phyloP scores from a whole-genome alignment of 2,329 filamentous ascomycete species.

The Aureobasidium mangrovei region DNA sequence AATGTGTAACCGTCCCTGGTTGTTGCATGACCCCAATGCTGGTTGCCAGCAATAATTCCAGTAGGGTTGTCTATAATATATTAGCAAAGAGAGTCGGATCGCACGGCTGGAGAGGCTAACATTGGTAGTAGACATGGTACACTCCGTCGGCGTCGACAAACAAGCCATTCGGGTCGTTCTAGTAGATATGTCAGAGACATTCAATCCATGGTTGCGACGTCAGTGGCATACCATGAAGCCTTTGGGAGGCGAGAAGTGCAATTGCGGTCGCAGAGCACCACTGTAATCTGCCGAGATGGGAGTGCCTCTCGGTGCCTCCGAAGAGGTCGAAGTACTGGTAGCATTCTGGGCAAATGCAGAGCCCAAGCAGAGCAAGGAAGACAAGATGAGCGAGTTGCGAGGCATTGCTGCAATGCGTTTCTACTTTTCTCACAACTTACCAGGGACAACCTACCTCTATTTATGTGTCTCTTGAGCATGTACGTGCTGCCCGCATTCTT shows the following conservation, averaged over 20 bases:
- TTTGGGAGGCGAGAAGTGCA: slow-evolving; percentile 18
- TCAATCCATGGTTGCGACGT: background rate
- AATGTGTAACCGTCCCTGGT: slow-evolving; percentile 54
- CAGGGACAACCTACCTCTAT: too few species aligned
- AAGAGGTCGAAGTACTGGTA: background rate
- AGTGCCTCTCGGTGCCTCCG: slow-evolving; percentile 13
- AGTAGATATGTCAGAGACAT: slow-evolving; percentile 27
- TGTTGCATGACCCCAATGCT: slow-evolving; percentile 61
- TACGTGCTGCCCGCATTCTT: too few species aligned
- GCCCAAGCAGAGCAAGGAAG: slow-evolving; percentile 2
- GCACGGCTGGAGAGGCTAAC: slow-evolving; percentile 24
- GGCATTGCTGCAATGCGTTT: background rate
- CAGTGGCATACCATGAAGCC: slow-evolving; percentile 13
- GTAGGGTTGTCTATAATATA: slow-evolving; percentile 39
- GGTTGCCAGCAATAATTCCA: slow-evolving; percentile 44
- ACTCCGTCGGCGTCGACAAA: slow-evolving; percentile 48
- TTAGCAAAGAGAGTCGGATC: background rate
- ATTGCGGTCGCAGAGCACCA: slow-evolving; percentile 16
- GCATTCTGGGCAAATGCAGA: slow-evolving; percentile 6
- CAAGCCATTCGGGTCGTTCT: slow-evolving; percentile 58
- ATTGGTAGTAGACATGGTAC: slow-evolving; percentile 60
- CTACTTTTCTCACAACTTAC: too few species aligned
- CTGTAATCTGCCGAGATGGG: slow-evolving; percentile 17
- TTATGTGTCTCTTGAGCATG: too few species aligned
- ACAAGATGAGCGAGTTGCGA: background rate